Base-by-base conservation (phyloP, 768 basidiomycete genomes). In the Phaeotremella fagi region DNA sequence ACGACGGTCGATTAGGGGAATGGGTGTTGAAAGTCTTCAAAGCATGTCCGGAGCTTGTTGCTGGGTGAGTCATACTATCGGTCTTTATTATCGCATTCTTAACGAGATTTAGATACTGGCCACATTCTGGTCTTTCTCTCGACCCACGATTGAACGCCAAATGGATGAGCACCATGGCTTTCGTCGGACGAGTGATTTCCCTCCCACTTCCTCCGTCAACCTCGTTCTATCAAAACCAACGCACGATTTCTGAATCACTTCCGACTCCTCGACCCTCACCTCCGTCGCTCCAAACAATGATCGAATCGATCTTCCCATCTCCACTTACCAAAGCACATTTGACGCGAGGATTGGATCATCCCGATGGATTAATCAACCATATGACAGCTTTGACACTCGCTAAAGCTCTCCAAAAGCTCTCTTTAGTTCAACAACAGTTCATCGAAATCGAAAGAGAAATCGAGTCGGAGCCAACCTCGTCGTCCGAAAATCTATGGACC, bases 91-190 rank as follows among this genome's bases (percentile, higher is more conserved):
- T 22, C 3, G 16, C 45, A 12, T 22, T 37, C 49, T 54, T 36
- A 64, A 26, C 11, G 16, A 6, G 9, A 29, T 33, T 33, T 28
- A 71, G 72, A 9, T 74, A 72, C 53, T 74, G 72, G 72, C 61
- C 72, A 3, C 63, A 74, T 54, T 74, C 70, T 5, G 72, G 68
- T 6, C 42, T 74, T 11, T 63, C 67, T 9, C 55, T 74, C 3
- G 72, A 74, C 11, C 72, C 72, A 12, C 48, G 63, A 29, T 50
- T 72, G 1, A 54, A 57, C 29, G 61, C 72, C 1, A 50, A 64
- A 67, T 98, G 94, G 91, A 84, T 97, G 27, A 82, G 86, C 0
- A 94, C 90, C 53, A 84, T 95, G 59, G 79, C 88, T 3, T 86
- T 91, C 66, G 82, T 88, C 35, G 88, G 85, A 2, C 79, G 79